phyloP scores from a whole-genome alignment of 1,284 basidiomycete genomes.

The Stereum hirsutum region DNA sequence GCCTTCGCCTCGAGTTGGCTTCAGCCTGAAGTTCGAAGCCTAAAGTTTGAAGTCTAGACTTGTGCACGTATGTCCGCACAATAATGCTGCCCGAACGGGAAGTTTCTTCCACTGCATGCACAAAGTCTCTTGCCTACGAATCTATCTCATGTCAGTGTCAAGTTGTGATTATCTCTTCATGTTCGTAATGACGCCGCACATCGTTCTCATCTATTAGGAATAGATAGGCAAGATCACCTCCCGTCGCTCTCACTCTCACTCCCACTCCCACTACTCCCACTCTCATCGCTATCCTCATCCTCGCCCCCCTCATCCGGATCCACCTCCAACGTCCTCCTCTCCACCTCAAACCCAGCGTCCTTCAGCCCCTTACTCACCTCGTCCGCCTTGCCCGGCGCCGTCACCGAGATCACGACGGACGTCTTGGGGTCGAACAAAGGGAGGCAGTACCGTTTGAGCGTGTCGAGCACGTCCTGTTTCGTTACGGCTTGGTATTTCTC shows the following conservation, averaged over 20 bases:
- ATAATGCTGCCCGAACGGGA: no score
- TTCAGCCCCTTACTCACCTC: constrained; percentile 62
- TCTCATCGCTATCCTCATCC: constrained; percentile 23
- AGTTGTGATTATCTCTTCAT: no score
- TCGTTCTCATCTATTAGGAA: no score
- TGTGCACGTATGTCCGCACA: no score
- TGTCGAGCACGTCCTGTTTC: constrained; percentile 64
- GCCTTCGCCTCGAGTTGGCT: no score
- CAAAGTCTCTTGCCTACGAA: no score
- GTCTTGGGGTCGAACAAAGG: constrained; percentile 79
- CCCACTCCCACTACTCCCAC: constrained; percentile 21
- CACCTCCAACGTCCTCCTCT: constrained; percentile 63
- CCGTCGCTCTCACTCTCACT: constrained; percentile 9
- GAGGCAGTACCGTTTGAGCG: constrained; percentile 72
- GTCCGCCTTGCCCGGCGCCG: constrained; percentile 73
- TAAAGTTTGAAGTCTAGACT: no score
- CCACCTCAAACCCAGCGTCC: constrained; percentile 71
- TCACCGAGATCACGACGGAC: constrained; percentile 78
- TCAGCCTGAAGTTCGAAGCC: no score
- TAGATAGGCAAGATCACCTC: constrained; percentile 12
- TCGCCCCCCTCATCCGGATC: constrained; percentile 32
- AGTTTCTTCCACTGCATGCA: no score
- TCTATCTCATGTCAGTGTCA: no score
- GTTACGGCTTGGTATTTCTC: constrained; percentile 75
- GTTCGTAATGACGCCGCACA: no score